Base-by-base conservation (phyloP, 2,329 filamentous ascomycete genomes). In the Trichoderma atrobrunneum region DNA sequence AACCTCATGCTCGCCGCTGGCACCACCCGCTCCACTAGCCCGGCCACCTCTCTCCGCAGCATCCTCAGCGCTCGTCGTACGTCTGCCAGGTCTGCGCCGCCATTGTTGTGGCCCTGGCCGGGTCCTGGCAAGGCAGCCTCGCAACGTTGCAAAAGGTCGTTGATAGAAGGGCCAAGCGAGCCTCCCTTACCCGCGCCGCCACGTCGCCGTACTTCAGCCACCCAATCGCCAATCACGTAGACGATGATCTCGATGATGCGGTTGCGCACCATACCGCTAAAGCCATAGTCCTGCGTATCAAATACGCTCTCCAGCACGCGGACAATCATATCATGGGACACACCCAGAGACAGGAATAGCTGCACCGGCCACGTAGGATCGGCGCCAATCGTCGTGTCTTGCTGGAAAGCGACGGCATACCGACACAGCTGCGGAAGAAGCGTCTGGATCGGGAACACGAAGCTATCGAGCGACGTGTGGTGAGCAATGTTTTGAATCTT, bases 401-500 rank as follows among this genome's bases (percentile, higher is more conserved):
- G 88, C 68, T 87, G 85, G 73, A 88, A 83, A 72, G 88, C 86
- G 43, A 89, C 80, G 1, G 89, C 86, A 76, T 92, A 92, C 26
- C 85, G 85, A 79, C 90, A 91, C 8, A 92, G 81, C 73, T 90
- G 85, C 0, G 88, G 88, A 12, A 92, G 84, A 1, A 92, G 83
- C 2, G 85, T 84, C 70, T 86, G 82, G 8, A 91, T 87, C 0
- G 89, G 89, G 81, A 92, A 92, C 71, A 91, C 88, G 74, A 89
- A 87, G 78, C 90, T 90, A 78, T 91, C 90, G 26, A 89, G 85
- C 11, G 87, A 88, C 18, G 90, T 89, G 57, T 89, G 87, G 77
- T 91, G 88, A 36, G 89, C 89, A 77, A 92, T 90, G 71, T 87
- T 87, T 73, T 90, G 87, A 57, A 92, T 86, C 77, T 88, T 87